Evolutionary conservation across 1,284 basidiomycete species (phyloP), one percentile per base, ranked within the genome.

Genomic region (Takashimella koratensis): DNA sequence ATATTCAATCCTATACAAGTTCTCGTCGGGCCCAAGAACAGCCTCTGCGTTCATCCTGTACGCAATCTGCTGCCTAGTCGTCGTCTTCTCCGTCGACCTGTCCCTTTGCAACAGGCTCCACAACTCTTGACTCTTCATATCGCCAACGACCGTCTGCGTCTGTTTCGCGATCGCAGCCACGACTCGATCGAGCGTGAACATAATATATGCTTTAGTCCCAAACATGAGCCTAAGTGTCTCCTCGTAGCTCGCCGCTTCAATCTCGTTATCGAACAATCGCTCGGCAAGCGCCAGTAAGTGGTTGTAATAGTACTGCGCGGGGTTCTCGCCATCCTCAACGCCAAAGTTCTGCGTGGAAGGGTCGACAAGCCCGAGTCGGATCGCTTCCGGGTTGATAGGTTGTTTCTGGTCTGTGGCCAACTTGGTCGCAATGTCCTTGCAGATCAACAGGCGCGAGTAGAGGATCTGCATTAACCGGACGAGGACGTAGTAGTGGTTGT

Each of bases 211-310:
- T 80, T 92, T 88, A 61, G 86, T 94, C 27, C 92, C 90, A 79
- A 95, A 98, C 82, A 98, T 94, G 83, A 90, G 91, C 56, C 96
- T 80, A 81, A 96, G 85, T 65, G 91, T 89, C 72, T 98, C 95
- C 73, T 98, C 96, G 68, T 92, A 98, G 19, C 86, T 85, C 25
- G 82, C 79, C 67, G 87, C 88, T 75, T 98, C 95, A 58, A 98
- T 81, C 68, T 98, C 93, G 57, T 84, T 87, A 66, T 93, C 90
- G 68, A 98, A 98, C 47, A 96, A 75, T 78, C 90, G 90, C 76
- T 96, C 93, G 71, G 88, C 90, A n/a, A 91, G 86, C 57, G 88
- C 90, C 43, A 98, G 80, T 45, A 96, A 81, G 67, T 94, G 92
- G 76, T 85, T 81, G 77, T 98, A 98, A 60, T 91, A 86, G 72